Evolutionary conservation across 2,329 filamentous ascomycete genomes (phyloP).

Genomic region (Paraphoma sp.): DNA sequence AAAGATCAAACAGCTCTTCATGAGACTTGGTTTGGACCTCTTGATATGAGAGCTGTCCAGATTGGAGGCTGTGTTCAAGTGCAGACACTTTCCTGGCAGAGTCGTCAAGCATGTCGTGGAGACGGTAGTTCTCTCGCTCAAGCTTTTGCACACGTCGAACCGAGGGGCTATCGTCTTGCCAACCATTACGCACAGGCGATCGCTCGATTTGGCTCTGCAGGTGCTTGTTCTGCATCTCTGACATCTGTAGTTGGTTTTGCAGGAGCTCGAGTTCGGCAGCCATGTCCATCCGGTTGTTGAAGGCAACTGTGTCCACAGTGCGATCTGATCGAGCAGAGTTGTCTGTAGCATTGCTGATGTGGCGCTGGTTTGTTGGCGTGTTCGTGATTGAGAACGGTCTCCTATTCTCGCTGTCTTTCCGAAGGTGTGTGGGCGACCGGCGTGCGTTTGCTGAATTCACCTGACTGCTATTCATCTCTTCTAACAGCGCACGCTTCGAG

Average conservation of each 20-base stretch:
- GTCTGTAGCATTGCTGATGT: slow-evolving; percentile 69
- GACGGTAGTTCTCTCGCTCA: slow-evolving; percentile 86
- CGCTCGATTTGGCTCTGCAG: slow-evolving; percentile 86
- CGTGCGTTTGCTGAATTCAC: slow-evolving; percentile 58
- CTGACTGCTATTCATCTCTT: slow-evolving; percentile 88
- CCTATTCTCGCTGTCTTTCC: slow-evolving; percentile 64
- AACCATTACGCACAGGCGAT: slow-evolving; percentile 66
- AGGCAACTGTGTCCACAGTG: slow-evolving; percentile 81
- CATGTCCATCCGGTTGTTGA: slow-evolving; percentile 88
- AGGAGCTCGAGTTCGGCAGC: slow-evolving; percentile 90
- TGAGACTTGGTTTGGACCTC: slow-evolving; percentile 94
- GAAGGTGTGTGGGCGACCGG: slow-evolving; percentile 75
- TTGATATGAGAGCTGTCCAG: slow-evolving; percentile 84
- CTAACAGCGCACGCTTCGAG: slow-evolving; percentile 76
- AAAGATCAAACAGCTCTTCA: slow-evolving; percentile 89
- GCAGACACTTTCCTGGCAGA: slow-evolving; percentile 90
- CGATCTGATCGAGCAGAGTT: slow-evolving; percentile 86
- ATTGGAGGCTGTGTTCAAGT: slow-evolving; percentile 84
- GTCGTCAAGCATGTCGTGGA: slow-evolving; percentile 95
- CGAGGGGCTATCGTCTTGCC: slow-evolving; percentile 78
- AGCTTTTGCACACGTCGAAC: slow-evolving; percentile 85
- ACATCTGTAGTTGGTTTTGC: slow-evolving; percentile 91
- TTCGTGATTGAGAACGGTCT: slow-evolving; percentile 75
- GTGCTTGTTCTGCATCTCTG: slow-evolving; percentile 94
- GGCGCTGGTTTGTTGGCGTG: slow-evolving; percentile 75